These are phyloP conservation scores for Mucor velutinosus DNA, from an alignment of 371 early-diverging fungal species.

Conservation along the genomic window DNA sequence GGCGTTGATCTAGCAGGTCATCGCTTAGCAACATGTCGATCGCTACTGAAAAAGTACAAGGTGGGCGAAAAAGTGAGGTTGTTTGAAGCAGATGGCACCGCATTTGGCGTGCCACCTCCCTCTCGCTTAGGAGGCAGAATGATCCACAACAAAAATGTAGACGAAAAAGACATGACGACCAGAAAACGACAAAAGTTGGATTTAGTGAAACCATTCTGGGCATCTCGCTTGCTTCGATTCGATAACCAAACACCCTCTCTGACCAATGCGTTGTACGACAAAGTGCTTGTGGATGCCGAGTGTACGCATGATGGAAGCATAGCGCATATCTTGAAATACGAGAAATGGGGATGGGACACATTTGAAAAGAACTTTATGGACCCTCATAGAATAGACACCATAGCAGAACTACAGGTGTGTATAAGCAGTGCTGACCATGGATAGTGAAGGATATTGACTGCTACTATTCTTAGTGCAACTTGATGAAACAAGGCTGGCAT, in stretches of 20 bases:
- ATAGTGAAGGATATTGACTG: not conserved
- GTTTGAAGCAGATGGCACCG: constrained; percentile 82
- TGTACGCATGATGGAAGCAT: constrained; percentile 97
- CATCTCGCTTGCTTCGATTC: constrained; percentile 68
- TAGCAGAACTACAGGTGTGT: constrained; percentile 46
- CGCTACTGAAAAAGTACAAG: constrained; percentile 67
- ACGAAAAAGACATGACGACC: not conserved
- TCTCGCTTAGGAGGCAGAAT: constrained; percentile 27
- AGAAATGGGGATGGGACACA: constrained; percentile 74
- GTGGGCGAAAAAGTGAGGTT: constrained; percentile 61
- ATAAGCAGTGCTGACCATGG: not conserved
- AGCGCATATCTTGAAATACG: constrained; percentile 80
- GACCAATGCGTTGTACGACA: constrained; percentile 69
- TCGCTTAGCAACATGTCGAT: constrained; percentile 74
- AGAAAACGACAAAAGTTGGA: constrained; percentile 18
- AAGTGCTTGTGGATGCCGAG: constrained; percentile 93
- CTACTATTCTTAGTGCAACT: constrained; percentile 45
- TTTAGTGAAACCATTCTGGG: constrained; percentile 71
- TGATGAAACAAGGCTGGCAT: constrained; percentile 75
- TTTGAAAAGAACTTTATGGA: constrained; percentile 73
- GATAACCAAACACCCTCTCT: constrained; percentile 50
- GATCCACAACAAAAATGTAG: not conserved
- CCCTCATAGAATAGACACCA: constrained; percentile 51
- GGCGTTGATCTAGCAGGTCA: constrained; percentile 87
- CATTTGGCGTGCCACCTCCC: constrained; percentile 78